Base-by-base conservation (phyloP, 2,329 filamentous ascomycete species). In the Cyanodermella asteris region DNA sequence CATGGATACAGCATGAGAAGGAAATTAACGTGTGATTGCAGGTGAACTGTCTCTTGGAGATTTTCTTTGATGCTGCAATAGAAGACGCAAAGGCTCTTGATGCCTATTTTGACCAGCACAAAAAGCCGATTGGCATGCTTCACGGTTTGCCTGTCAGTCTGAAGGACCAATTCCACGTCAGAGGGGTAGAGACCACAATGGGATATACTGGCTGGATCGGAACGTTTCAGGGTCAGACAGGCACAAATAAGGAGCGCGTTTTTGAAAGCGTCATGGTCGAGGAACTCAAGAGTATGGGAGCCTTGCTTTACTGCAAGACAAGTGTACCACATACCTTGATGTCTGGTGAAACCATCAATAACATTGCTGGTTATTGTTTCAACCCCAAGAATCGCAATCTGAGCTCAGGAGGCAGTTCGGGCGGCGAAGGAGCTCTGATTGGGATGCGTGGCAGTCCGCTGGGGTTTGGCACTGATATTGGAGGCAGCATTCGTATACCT, bases 181-280 rank as follows among this genome's bases (percentile, higher is more conserved):
- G 54, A 38, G 56, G 55, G 1, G 46, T 60, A 3, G 58, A 64
- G 30, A 62, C 33, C 42, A 67, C 46, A 39, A 72, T 72, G 53
- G 67, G 65, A 8, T 72, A 71, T 36, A 51, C 71, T 13, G 64
- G 66, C n/a, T 30, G 65, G 56, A 60, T 72, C n/a, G 60, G 58
- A 5, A 62, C 60, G 1, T 62, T 68, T 33, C 45, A 71, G 42
- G 65, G 61, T 25, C 45, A 53, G 20, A 55, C 55, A 30, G 53
- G 49, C 3, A 59, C 48, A 30, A 56, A 50, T 16, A 60, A 49
- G 37, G 63, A 49, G 46, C 46, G 44, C 40, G 41, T 52, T 20
- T 57, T 56, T 34, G 54, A 73, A 43, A 67, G 61, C 23, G 56
- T 69, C 33, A 56, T 71, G 38, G 63, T 68, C 3, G 46, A 43